These are phyloP conservation scores for Salix arbutifolia DNA, from an alignment of 345 rosid genomes.

Conservation along the genomic window DNA sequence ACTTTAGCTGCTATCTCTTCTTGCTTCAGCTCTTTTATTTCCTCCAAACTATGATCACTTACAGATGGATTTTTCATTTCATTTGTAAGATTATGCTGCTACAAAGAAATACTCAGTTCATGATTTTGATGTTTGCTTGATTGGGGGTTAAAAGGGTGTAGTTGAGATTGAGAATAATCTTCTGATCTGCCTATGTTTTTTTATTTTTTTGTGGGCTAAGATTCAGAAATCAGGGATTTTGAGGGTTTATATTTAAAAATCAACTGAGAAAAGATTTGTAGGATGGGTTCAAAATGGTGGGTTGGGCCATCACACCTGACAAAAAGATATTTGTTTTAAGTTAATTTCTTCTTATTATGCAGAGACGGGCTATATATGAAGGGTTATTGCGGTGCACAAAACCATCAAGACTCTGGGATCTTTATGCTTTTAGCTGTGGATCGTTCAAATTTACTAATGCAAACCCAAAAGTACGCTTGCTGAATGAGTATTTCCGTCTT, in stretches of 20 bases:
- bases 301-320: not conserved
- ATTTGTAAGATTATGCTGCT: not conserved
- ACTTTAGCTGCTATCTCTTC: not conserved
- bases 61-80: not conserved
- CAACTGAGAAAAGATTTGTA: not conserved
- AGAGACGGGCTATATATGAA: constrained; percentile 73
- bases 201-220: no score
- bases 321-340: not conserved
- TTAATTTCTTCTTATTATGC: constrained; percentile 11
- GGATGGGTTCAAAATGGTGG: not conserved
- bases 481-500: constrained; percentile 92
- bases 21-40: not conserved
- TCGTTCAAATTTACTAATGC: constrained; percentile 60
- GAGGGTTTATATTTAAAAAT: not conserved
- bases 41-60: not conserved
- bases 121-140: not conserved
- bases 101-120: not conserved
- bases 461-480: constrained; percentile 76
- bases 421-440: constrained; percentile 77
- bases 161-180: no score
- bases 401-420: constrained; percentile 75
- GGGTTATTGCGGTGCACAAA: constrained; percentile 55
- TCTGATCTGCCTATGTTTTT: no score
- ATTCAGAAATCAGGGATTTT: no score
- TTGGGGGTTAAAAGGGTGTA: no score